Evolutionary conservation across 768 basidiomycete genomes (phyloP).

Genomic region (Leccinum olivaceopallidum): DNA sequence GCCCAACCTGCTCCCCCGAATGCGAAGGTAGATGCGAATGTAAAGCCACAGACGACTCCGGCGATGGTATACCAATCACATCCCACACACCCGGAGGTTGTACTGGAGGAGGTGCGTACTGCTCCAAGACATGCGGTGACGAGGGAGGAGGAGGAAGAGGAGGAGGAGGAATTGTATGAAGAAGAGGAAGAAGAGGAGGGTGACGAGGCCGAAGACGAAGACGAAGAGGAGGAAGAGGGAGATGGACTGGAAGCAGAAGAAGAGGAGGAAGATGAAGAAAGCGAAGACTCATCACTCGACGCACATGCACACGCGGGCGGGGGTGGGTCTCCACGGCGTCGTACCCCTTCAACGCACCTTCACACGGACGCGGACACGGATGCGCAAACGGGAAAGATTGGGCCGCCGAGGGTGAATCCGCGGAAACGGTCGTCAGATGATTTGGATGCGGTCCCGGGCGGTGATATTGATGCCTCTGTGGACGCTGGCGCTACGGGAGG

Average conservation of each 20-base stretch:
- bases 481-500: not conserved
- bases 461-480: not conserved
- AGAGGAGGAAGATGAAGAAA: constrained; percentile 37
- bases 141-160: constrained; percentile 33
- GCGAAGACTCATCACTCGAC: constrained; percentile 23
- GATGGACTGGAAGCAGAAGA: constrained; percentile 30
- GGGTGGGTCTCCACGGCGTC: constrained; percentile 9
- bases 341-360: not conserved
- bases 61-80: constrained; percentile 4
- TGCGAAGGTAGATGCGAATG: not conserved
- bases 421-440: constrained; percentile 41
- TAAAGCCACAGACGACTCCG: constrained; percentile 8
- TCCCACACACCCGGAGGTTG: constrained; percentile 21
- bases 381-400: constrained; percentile 10
- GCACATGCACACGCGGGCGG: not conserved
- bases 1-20: constrained; percentile 10
- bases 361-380: constrained; percentile 1
- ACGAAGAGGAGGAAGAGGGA: constrained; percentile 2
- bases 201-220: constrained; percentile 29
- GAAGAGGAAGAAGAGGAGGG: constrained; percentile 23
- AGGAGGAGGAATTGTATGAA: constrained; percentile 18
- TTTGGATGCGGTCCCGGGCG: constrained; percentile 22
- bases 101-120: constrained; percentile 26
- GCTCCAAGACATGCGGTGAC: constrained; percentile 21
- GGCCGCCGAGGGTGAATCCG: constrained; percentile 21